Evolutionary conservation across 768 basidiomycete species (phyloP), one percentile per base, ranked within the genome.

Genomic region (Tricholoma sp.): DNA sequence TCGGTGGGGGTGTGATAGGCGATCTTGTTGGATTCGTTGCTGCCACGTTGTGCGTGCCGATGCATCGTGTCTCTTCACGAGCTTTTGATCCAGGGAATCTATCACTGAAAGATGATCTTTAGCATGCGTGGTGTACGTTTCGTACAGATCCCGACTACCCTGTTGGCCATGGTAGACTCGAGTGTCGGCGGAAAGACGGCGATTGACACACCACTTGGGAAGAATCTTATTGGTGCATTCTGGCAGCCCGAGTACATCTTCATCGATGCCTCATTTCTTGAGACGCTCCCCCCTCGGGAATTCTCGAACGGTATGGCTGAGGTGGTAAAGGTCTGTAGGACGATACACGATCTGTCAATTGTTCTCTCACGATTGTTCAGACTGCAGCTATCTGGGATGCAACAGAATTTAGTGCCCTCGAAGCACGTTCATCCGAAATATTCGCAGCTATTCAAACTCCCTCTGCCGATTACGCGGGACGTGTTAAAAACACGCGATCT

Each of bases 251-350:
- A 90, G 64, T 98, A 88, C 76, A 88, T 98, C 67, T 99, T 99
- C 74, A 96, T 98, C 61, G 97, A 99, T 68, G 89, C 91, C 24
- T 89, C 95, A 1, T 96, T 97, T 79, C 82, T 99, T 55, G 92
- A 94, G 66, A 94, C 92, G 1, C 84, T 99, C 2, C 95, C 95
- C 0, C 72, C 84, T 32, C 80, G 96, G 53, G 97, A 98, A 70
- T 93, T 98, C 59, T 90, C 92, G n/a, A 98, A 98, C 65, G 96
- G 97, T 36, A 96, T 99, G 89, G 96, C 97, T 0, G 96, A 99
- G 70, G 89, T 98, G 3, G 86, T 98, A 68, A 99, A 99, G 83
- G 94, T 92, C 55, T 57, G 78, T 70, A 37, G 39, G 37, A 42
- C 13, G 13, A 17, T 10, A 15, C 31, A 12, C 36, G 4, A 47